Base-by-base conservation (phyloP, 1,139 yeast genomes). In the Yamadazyma siamensis region DNA sequence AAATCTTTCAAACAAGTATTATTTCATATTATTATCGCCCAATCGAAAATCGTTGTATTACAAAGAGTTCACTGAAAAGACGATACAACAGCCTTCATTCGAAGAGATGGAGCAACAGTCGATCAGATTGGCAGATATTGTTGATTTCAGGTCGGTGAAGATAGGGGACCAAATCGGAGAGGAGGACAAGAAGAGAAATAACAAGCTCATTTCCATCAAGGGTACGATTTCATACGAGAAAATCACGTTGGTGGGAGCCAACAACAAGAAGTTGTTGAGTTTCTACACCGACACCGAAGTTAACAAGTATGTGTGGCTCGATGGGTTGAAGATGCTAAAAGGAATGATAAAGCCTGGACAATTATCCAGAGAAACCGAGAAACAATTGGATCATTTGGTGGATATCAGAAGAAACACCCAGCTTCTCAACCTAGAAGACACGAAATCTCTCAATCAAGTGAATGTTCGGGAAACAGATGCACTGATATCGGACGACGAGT, bases 211-310 rank as follows among this genome's bases (percentile, higher is more conserved):
- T 23, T 66, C 76, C 23, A 61, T 78, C 24, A 63, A 65, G 30
- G 75, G 80, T 8, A 71, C 75, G 21, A 72, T 74, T 21, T 63
- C 76, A 6, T 75, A 75, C 42, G 78, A 76, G 29, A 75, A 71
- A 42, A 75, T 79, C 34, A 59, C 72, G 1, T 50, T 79, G 14
- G 36, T 67, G 6, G 77, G 74, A 21, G 61, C 65, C 25, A 57
- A 58, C 24, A 54, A 56, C 23, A 63, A 66, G 33, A 49, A 53
- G 14, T 43, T 77, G 11, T 64, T 85, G 36, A 57, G 68, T 15
- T 81, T 85, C 46, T 84, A 72, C 52, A 75, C 85, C 6, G 91
- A 84, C 40, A 80, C 88, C 5, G 73, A 75, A 38, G 87, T 81
- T 31, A 72, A 77, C 36, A 78, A 83, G 31, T 75, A 74, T 36